These are phyloP conservation scores for Cyberlindnera amylophila DNA, from an alignment of 805 yeast species.

Conservation along the genomic window DNA sequence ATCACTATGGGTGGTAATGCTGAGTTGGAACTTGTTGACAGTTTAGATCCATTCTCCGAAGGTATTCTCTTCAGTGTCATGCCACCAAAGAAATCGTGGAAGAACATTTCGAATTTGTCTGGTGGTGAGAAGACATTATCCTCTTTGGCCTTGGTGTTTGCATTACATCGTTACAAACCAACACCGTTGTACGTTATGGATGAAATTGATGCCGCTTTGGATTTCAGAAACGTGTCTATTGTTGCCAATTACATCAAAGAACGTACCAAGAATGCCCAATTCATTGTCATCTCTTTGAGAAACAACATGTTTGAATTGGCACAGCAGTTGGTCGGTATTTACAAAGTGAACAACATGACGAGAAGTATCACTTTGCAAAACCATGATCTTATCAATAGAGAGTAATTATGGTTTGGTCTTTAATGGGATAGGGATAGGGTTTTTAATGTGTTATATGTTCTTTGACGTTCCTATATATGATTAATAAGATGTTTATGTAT, in stretches of 20 bases:
- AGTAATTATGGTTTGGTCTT: conserved; percentile 1
- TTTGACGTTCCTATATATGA: neutral
- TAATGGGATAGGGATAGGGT: neutral
- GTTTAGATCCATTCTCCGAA: conserved; percentile 96
- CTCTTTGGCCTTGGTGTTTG: conserved; percentile 92
- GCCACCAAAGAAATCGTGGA: conserved; percentile 99
- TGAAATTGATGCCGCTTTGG: conserved; percentile 98
- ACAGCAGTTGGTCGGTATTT: conserved; percentile 90
- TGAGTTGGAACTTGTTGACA: conserved; percentile 90
- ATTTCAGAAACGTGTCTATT: conserved; percentile 93
- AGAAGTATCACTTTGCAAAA: conserved; percentile 76
- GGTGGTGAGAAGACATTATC: conserved; percentile 98
- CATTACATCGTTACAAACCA: conserved; percentile 92
- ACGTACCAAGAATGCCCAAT: conserved; percentile 93
- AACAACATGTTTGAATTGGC: conserved; percentile 98
- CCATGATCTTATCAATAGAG: conserved; percentile 1
- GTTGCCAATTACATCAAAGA: conserved; percentile 97
- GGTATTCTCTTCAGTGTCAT: conserved; percentile 95
- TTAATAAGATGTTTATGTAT: no score
- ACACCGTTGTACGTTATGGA: conserved; percentile 98
- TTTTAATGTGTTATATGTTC: neutral
- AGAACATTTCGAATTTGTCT: conserved; percentile 86
- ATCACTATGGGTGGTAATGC: conserved; percentile 99
- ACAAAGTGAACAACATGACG: conserved; percentile 90
- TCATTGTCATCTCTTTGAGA: conserved; percentile 89